Evolutionary conservation across 441 rosid genomes (phyloP), one percentile per base, ranked within the genome.

Genomic region (Biscutella laevigata): DNA sequence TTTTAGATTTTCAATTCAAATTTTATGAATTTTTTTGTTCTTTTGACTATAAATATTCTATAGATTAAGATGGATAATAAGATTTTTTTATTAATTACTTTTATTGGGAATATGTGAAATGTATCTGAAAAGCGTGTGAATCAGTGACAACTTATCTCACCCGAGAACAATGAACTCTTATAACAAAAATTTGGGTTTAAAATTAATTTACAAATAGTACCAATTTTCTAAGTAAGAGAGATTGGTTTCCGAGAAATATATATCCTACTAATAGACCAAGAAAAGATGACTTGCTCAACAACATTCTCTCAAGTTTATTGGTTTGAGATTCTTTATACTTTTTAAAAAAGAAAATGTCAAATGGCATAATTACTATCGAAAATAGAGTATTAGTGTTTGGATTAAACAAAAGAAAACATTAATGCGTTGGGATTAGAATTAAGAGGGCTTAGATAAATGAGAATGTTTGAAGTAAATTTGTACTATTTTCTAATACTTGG

Each of bases 271-370:
- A 63, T 48, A 55, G 12, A 4, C 30, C 42, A 45, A 53, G 25
- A 26, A 56, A 35, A 26, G 41, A 41, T 9, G 41, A 34, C 34
- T 41, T 14, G 10, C 15, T 43, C 28, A 57, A 27, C 63, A 42
- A 65, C 70, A 65, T 57, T 57, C 70, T 42, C 64, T 58, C 64
- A 22, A 57, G 70, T 57, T 13, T 49, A 20, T 27, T 32, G 48
- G 51, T 26, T 33, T 54, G 42, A 30, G 40, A 24, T 38, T n/a
- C n/a, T 32, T 22, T 53, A 46, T 29, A 16, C 35, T 14, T n/a
- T n/a, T n/a, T n/a, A n/a, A n/a, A n/a, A n/a, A 4, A 27, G 35
- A 28, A 33, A 17, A 8, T 12, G 10, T 12, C 43, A 47, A 47
- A 24, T 55, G 47, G 48, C 35, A 46, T 28, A 53, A 26, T 25